Base-by-base conservation (phyloP, 73 alveolate species). In the Halteria grandinella region DNA sequence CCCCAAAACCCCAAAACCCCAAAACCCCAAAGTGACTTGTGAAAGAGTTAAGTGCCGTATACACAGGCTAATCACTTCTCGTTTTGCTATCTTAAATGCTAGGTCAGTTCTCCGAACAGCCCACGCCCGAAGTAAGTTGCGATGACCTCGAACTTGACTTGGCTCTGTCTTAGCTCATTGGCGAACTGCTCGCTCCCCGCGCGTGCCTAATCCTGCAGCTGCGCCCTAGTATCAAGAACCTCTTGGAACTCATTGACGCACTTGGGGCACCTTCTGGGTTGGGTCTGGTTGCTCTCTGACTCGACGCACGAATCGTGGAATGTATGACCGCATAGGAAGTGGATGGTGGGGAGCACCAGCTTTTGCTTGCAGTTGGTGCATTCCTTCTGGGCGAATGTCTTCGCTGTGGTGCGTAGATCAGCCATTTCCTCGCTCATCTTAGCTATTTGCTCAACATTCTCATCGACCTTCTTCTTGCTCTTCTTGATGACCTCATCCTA, bases 261-360 rank as follows among this genome's bases (percentile, higher is more conserved):
- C 44, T 50, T 44, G 25, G 8, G 40, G 34, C 76, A 78, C 43
- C 48, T 82, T 55, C 73, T 47, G n/a, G n/a, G n/a, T n/a, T n/a
- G n/a, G n/a, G n/a, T n/a, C n/a, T n/a, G n/a, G 25, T 34, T 50
- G 1, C 70, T 69, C 18, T 82, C 86, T 20, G 71, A 52, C 32
- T 71, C 91, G 8, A 88, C 83, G 51, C 98, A 91, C 14, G 70
- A 36, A 29, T 82, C 94, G 45, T 91, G 98, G 73, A 63, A 88
- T 8, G 91, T 79, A 69, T 89, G 96, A 36, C 93, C 94, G 58
- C 98, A 91, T 88, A 91, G 63, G 37, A 91, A 91, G 60, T 91
- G 96, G 49, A 78, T 85, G 49, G 95, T 81, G 14, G 98, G 95
- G 7, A 86, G 79, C 0, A 79, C 44, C 37, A 91, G 71, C 36